These are phyloP conservation scores for Sclerotiophoma versabilis DNA, from an alignment of 2,329 filamentous ascomycete species.

Conservation along the genomic window DNA sequence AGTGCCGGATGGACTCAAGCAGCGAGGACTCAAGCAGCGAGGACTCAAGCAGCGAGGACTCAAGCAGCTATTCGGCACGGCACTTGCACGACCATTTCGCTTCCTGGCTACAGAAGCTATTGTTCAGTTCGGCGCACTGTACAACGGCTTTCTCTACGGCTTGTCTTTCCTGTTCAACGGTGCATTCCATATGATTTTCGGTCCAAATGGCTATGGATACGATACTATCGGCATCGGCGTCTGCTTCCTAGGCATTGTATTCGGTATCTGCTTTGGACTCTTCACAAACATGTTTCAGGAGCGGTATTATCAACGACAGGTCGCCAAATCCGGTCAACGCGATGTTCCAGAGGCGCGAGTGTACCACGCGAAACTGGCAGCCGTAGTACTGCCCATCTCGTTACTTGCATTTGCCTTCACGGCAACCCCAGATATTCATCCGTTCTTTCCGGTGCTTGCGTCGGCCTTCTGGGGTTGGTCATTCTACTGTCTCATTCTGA, in stretches of 20 bases:
- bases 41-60: slow-evolving; percentile 50
- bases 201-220: slow-evolving; percentile 53
- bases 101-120: slow-evolving; percentile 58
- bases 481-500: slow-evolving; percentile 60
- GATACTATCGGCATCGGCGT: slow-evolving; percentile 51
- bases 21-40: slow-evolving; percentile 46
- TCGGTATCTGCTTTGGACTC: slow-evolving; percentile 54
- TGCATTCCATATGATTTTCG: slow-evolving; percentile 59
- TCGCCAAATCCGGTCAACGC: slow-evolving; percentile 41
- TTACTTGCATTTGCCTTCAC: slow-evolving; percentile 49
- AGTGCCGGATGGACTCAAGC: slow-evolving; percentile 50
- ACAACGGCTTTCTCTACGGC: slow-evolving; percentile 60
- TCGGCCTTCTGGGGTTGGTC: slow-evolving; percentile 59
- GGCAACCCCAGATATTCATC: slow-evolving; percentile 33
- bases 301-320: slow-evolving; percentile 49
- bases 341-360: slow-evolving; percentile 55
- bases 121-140: slow-evolving; percentile 56
- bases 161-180: slow-evolving; percentile 60
- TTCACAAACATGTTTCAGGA: slow-evolving; percentile 57
- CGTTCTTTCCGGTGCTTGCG: slow-evolving; percentile 58
- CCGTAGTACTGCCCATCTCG: slow-evolving; percentile 47
- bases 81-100: slow-evolving; percentile 56
- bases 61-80: slow-evolving; percentile 51
- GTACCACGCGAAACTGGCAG: slow-evolving; percentile 50
- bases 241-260: slow-evolving; percentile 50